phyloP scores from a whole-genome alignment of 2,329 filamentous ascomycete genomes.

The Talaromyces funiculosus region DNA sequence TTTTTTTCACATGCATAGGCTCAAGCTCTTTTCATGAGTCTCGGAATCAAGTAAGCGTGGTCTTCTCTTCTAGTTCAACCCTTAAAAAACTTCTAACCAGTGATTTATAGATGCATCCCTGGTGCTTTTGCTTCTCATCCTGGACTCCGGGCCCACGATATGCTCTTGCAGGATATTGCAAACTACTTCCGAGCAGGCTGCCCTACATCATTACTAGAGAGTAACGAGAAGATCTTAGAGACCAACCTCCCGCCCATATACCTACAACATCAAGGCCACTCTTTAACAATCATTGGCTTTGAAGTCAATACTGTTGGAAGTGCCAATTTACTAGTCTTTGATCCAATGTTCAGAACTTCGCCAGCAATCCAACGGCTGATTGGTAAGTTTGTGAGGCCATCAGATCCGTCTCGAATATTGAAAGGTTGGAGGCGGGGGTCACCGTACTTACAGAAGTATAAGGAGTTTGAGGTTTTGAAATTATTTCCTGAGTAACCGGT shows the following conservation, averaged over 20 bases:
- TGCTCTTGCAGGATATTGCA: conserved; percentile 64
- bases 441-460: conserved; percentile 63
- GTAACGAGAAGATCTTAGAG: conserved; percentile 57
- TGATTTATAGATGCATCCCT: conserved; percentile 49
- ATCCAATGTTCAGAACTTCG: conserved; percentile 73
- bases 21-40: conserved; percentile 67
- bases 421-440: conserved; percentile 67
- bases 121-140: conserved; percentile 51
- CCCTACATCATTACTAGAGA: conserved; percentile 33
- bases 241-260: conserved; percentile 80
- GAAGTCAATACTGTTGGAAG: conserved; percentile 62
- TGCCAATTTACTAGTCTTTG: conserved; percentile 74
- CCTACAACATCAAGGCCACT: conserved; percentile 79
- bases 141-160: conserved; percentile 45
- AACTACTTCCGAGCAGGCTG: conserved; percentile 63
- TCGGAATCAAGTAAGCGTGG: conserved; percentile 57
- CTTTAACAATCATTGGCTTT: conserved; percentile 80
- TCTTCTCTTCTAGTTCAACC: not conserved
- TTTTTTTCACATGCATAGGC: conserved; percentile 51
- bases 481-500: conserved; percentile 26
- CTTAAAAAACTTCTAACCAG: not conserved
- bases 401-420: conserved; percentile 52
- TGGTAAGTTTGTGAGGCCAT: conserved; percentile 37
- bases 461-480: conserved; percentile 75
- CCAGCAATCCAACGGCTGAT: conserved; percentile 56